Base-by-base conservation (phyloP, 768 basidiomycete species). In the Rhizopogon roseolus region DNA sequence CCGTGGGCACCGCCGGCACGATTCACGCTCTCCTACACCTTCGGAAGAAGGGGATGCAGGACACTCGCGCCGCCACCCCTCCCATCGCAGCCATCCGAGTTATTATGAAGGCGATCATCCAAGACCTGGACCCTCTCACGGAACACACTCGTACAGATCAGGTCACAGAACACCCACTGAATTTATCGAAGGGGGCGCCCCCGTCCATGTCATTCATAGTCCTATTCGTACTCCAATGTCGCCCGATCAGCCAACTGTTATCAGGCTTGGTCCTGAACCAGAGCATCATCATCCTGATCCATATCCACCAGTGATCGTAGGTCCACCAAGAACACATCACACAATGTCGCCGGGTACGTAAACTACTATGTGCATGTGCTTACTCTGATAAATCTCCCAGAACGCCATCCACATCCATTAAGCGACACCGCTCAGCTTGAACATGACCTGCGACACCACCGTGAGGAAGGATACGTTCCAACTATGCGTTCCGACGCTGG, bases 241-340 rank as follows among this genome's bases (percentile, higher is more conserved):
- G 22, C 67, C 66, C 14, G 39, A 43, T 8, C 60, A 58, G 10
- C 67, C 67, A 19, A 69, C 67, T 8, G 62, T 69, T 27, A 69
- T 69, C 19, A 64, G 65, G 52, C 37, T 68, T 36, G 66, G 61
- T 14, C 56, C 60, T 9, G 40, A 57, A 9, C 37, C 40, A 11
- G 64, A 56, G 7, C 49, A 13, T n/a, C 49, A 13, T n/a, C 29
- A 27, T 8, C 46, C 17, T 38, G 48, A 49, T 6, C 5, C 34
- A 29, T 32, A 25, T 11, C 54, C 11, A 36, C 32, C 7, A 19
- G 48, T 58, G 22, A 28, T 53, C 32, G 32, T 49, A 28, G 17
- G 27, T 22, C 57, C 51, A 27, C 34, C 52, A 19, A 22, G 34
- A 19, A 41, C 22, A 19, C 54, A 11, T 13, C 29, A 5, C 27